phyloP scores from a whole-genome alignment of 2,329 filamentous ascomycete species.

The Zymoseptoria tritici region DNA sequence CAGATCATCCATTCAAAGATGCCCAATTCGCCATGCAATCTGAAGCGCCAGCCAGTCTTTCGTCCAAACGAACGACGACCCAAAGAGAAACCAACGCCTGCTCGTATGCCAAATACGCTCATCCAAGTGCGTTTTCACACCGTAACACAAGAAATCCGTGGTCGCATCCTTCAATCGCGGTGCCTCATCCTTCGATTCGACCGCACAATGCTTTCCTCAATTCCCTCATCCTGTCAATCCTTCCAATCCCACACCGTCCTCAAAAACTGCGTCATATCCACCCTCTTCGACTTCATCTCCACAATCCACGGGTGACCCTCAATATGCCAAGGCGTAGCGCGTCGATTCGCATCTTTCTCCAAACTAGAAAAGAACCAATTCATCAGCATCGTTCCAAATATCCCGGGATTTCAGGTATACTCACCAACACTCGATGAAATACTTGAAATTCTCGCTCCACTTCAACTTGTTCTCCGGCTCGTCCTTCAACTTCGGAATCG shows the following conservation, averaged over 20 bases:
- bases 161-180: not conserved
- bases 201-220: too few relatives aligned
- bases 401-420: constrained; percentile 33
- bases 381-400: constrained; percentile 18
- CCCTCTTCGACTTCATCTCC: constrained; percentile 90
- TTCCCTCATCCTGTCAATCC: constrained; percentile 38
- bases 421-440: constrained; percentile 98
- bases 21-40: not conserved
- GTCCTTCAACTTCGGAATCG: constrained; percentile 91
- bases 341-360: constrained; percentile 80
- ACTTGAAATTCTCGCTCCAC: constrained; percentile 98
- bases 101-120: not conserved
- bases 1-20: not conserved
- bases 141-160: not conserved
- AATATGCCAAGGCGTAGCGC: constrained; percentile 97
- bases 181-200: too few relatives aligned
- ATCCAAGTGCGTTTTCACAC: not conserved
- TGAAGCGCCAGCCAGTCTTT: too few relatives aligned
- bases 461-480: constrained; percentile 69
- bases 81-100: not conserved
- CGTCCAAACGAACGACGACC: not conserved
- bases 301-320: constrained; percentile 98
- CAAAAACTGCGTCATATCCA: constrained; percentile 94
- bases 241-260: constrained; percentile 97
- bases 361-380: constrained; percentile 50